A percentile compares a stretch with the other conserved stretches of the same genome.
phyloP scores from a whole-genome alignment of 441 rosid species.

The Adansonia grandidieri region DNA sequence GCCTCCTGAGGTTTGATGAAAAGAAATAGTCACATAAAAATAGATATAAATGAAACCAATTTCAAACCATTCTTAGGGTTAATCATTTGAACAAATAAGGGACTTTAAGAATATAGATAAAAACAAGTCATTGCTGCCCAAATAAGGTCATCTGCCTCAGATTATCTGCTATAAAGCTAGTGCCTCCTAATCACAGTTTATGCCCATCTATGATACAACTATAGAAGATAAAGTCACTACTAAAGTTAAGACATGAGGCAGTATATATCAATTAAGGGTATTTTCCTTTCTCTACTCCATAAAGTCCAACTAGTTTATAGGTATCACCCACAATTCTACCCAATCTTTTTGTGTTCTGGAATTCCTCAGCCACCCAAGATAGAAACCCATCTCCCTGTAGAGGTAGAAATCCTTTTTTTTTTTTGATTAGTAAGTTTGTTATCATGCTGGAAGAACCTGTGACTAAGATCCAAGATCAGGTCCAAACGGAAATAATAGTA shows the following conservation, averaged over 20 bases:
- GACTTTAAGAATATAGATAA: constrained; percentile 17
- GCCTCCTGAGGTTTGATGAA: constrained; percentile 48
- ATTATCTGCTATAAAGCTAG: constrained; percentile 2
- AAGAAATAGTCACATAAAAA: constrained; percentile 22
- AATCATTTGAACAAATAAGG: constrained; percentile 14
- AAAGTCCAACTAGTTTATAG: neutral
- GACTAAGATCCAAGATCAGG: neutral
- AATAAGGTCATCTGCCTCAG: neutral
- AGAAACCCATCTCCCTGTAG: neutral
- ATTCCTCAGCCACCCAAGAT: constrained; percentile 1
- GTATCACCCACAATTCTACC: neutral
- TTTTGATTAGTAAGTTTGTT: neutral
- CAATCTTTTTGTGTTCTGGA: neutral
- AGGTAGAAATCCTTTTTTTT: neutral
- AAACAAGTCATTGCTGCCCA: constrained; percentile 1
- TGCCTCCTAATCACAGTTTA: neutral
- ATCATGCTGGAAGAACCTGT: neutral
- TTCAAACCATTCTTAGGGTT: constrained; percentile 19
- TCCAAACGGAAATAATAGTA: neutral
- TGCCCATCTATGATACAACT: neutral
- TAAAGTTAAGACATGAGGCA: neutral
- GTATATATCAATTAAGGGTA: neutral
- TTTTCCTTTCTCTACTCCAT: neutral
- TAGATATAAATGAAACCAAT: constrained; percentile 13
- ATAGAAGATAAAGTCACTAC: neutral